Base-by-base conservation (phyloP, 2,329 filamentous ascomycete species). In the Nemania sp. region DNA sequence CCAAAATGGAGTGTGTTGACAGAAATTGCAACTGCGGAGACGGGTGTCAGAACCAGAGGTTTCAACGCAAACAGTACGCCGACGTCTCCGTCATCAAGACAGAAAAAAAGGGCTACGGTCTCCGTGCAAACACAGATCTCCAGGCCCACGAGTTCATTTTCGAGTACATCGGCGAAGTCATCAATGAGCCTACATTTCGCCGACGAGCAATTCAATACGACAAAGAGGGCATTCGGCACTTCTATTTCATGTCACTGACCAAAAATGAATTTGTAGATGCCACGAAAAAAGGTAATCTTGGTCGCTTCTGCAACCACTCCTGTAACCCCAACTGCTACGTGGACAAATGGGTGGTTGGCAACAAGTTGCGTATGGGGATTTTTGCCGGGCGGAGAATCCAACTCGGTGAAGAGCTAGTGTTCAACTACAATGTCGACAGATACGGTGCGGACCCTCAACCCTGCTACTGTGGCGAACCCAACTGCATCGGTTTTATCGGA, bases 311-410 rank as follows among this genome's bases (percentile, higher is more conserved):
- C 87, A 99, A 99, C 77, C 96, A 99, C 80, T 98, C 96, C 8
- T 99, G 96, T 86, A 97, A 96, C 79, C 96, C 96, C 20, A 99
- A 99, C 78, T 98, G 94, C 82, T 98, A 97, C 80, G 95, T 99
- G 71, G 96, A 99, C 86, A 99, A 99, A 83, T 99, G 96, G 96
- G 94, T 98, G 67, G 94, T 99, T 38, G 94, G 94, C 20, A 93
- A 97, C 76, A 98, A 98, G 83, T 85, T 98, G 78, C 94, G 96
- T 75, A 99, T 99, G 96, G 96, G 96, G 75, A 98, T 99, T 74
- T 99, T 99, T 83, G 93, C 94, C 74, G 88, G 93, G 81, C 93
- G 94, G 72, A 86, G 88, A 76, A 91, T 99, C 78, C 89, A 90
- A 77, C 90, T 92, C 20, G 96, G 96, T 63, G 96, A 99, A 80